Evolutionary conservation across 2,329 filamentous ascomycete species (phyloP), one percentile per base, ranked within the genome.

Genomic region (Fragosphaeria purpurea): DNA sequence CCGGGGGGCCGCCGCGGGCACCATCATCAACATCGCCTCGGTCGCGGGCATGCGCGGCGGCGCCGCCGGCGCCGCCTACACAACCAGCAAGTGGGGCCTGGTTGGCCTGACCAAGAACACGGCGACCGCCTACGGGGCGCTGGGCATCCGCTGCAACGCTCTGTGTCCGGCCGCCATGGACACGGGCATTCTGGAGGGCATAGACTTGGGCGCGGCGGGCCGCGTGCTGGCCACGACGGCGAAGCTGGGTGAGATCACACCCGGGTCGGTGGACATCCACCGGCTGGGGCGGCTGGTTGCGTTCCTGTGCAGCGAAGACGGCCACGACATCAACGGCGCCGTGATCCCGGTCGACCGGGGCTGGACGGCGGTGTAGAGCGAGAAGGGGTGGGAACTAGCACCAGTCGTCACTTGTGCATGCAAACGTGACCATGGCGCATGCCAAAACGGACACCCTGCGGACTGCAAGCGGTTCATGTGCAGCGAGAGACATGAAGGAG

Each of bases 101-200:
- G 13, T 62, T 49, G 53, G 55, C 38, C 48, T 65, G 51, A 77
- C 75, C 11, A 76, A 74, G 61, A 81, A 76, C 62, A 82, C 76
- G 11, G 77, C 77, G 3, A 68, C 71, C 0, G 76, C 69, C 58
- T 82, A 82, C 57, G 71, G 70, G 1, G 63, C 65, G 34, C 72
- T 74, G 62, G 76, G 76, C 31, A 76, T 82, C 53, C 69, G 71
- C 46, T 70, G 67, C 55, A 69, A 78, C 37, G 71, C 70, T 2
- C 61, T 80, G 52, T 62, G 77, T 55, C 65, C 77, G 41, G 76
- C 74, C 8, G 71, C 65, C n/a, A 79, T 80, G 72, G 80, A 30
- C 6, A 48, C 78, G 9, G 79, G 80, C 54, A 79, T 82, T 8
- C 11, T 22, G 4, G 44, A 41, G 6, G 33, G 37, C 37, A 33